These are phyloP conservation scores for Emericellopsis terricola DNA, from an alignment of 495 filamentous ascomycete genomes.

Conservation along the genomic window DNA sequence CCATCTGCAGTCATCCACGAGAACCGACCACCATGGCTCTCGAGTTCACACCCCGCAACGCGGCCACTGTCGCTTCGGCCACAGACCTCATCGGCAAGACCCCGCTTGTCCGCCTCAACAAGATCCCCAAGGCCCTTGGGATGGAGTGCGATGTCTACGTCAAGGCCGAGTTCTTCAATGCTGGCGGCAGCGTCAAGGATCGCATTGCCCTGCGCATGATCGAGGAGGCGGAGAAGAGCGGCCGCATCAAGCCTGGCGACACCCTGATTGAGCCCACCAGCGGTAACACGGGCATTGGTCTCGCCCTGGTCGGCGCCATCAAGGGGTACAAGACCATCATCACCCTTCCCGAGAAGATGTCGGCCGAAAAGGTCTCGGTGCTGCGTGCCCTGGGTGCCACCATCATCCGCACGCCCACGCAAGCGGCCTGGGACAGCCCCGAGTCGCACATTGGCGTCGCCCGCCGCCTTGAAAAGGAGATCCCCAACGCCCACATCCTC, in stretches of 20 bases:
- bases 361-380: constrained; percentile 89
- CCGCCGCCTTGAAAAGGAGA: constrained; percentile 73
- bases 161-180: constrained; percentile 94
- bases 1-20: too few species aligned
- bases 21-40: too few species aligned
- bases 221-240: constrained; percentile 78
- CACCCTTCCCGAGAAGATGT: constrained; percentile 98
- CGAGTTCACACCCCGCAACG: not conserved
- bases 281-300: constrained; percentile 94
- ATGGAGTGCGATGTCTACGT: constrained; percentile 85
- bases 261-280: constrained; percentile 95
- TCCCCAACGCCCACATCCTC: constrained; percentile 90
- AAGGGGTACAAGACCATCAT: constrained; percentile 98
- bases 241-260: constrained; percentile 91
- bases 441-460: constrained; percentile 97
- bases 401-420: constrained; percentile 92
- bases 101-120: constrained; percentile 81
- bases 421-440: constrained; percentile 83
- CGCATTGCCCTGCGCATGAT: constrained; percentile 96
- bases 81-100: constrained; percentile 74
- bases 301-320: constrained; percentile 84
- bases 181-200: constrained; percentile 95
- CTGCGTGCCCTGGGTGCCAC: constrained; percentile 85
- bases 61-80: constrained; percentile 18
- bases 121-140: constrained; percentile 72